Conservation (phyloP, 129 eudicot species). For the Helianthus tuberosus region DNA sequence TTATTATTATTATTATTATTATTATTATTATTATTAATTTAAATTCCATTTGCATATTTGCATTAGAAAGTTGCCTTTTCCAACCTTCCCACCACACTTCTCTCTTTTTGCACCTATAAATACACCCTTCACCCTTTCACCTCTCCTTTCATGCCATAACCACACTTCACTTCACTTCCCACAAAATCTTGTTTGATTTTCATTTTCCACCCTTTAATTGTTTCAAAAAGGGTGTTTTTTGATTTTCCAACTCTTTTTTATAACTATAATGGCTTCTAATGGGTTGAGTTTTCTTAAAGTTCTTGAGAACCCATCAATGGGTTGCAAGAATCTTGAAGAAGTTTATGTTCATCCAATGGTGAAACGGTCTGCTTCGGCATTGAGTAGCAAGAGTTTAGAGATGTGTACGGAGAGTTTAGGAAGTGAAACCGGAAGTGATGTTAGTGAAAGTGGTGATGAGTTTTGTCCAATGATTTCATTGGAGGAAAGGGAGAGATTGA, state of each 20-base stretch:
- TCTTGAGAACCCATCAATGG: conserved; percentile 43
- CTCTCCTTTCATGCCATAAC: conserved; percentile 44
- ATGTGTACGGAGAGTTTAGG: conserved; percentile 96
- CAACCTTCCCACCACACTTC: conserved; percentile 9
- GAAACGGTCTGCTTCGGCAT: conserved; percentile 45
- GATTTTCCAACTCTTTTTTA: conserved; percentile 20
- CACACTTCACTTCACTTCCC: conserved; percentile 28
- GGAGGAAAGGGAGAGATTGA: conserved; percentile 35
- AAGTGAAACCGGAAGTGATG: conserved; percentile 68
- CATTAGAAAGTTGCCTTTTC: conserved; percentile 34
- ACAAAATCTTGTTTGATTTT: conserved; percentile 25
- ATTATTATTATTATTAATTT: background rate
- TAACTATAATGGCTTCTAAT: conserved; percentile 41
- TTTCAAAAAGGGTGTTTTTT: background rate
- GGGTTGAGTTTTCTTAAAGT: conserved; percentile 59
- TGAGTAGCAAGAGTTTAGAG: conserved; percentile 79
- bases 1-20: background rate
- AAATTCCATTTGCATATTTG: conserved; percentile 51
- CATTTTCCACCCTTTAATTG: conserved; percentile 8
- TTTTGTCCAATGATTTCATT: conserved; percentile 16
- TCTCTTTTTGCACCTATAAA: conserved; percentile 54
- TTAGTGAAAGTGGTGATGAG: conserved; percentile 47
- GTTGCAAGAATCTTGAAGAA: conserved; percentile 20
- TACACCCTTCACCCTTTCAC: conserved; percentile 48
- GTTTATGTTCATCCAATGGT: conserved; percentile 72